These are phyloP conservation scores for Anthracocystis walkeri DNA, from an alignment of 1,284 basidiomycete genomes.

Conservation along the genomic window DNA sequence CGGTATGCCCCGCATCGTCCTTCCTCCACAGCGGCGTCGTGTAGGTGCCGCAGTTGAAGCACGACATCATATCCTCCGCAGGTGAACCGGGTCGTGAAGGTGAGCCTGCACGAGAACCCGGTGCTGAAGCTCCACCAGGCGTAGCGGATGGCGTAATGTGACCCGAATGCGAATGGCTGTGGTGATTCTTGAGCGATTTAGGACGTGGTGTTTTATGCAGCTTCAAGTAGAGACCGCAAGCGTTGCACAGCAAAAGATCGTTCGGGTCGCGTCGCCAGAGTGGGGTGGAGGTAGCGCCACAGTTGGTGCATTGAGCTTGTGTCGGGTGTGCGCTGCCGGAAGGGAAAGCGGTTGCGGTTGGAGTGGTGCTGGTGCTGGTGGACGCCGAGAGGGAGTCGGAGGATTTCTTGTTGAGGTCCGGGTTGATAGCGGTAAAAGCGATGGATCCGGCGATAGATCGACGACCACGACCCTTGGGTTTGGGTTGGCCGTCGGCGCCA, in stretches of 20 bases:
- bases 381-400: slow-evolving; percentile 19
- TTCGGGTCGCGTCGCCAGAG: slow-evolving; percentile 65
- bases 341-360: slow-evolving; percentile 18
- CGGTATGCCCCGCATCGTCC: slow-evolving; percentile 59
- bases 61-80: slow-evolving; percentile 51
- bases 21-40: slow-evolving; percentile 68
- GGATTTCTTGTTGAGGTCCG: slow-evolving; percentile 32
- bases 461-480: slow-evolving; percentile 44
- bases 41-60: slow-evolving; percentile 67
- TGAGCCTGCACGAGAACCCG: slow-evolving; percentile 38
- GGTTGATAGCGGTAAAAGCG: slow-evolving; percentile 48
- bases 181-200: slow-evolving; percentile 57
- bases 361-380: slow-evolving; percentile 5
- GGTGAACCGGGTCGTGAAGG: slow-evolving; percentile 34
- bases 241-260: slow-evolving; percentile 64
- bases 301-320: slow-evolving; percentile 63
- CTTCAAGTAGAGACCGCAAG: slow-evolving; percentile 67
- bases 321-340: slow-evolving; percentile 32
- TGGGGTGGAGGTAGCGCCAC: slow-evolving; percentile 63
- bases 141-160: slow-evolving; percentile 52
- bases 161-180: slow-evolving; percentile 51
- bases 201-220: slow-evolving; percentile 66
- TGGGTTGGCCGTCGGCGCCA: slow-evolving; percentile 22
- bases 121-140: slow-evolving; percentile 45
- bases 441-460: slow-evolving; percentile 43